Conservation (phyloP, 768 basidiomycete genomes). For the Lepiota brunneoincarnata region DNA sequence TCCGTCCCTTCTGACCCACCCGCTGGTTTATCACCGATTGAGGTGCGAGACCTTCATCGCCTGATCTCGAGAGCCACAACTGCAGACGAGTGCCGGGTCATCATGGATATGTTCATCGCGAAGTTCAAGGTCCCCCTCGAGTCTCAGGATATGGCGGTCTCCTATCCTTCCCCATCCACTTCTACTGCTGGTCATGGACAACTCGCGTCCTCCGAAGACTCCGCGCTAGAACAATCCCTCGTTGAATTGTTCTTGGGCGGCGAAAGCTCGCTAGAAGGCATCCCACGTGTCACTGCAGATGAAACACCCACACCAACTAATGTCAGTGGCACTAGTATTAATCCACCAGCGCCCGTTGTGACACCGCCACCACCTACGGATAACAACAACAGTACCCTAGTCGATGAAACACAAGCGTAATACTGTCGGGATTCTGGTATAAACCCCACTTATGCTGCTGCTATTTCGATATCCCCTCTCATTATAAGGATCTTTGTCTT, state of each 20-base stretch:
- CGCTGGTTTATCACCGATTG: conserved; percentile 33
- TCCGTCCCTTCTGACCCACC: not conserved
- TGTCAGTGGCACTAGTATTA: not conserved
- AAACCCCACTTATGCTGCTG: conserved; percentile 2
- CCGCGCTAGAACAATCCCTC: conserved; percentile 43
- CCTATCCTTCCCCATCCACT: conserved; percentile 33
- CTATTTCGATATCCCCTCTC: not conserved
- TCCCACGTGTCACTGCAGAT: not conserved
- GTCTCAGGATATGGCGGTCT: conserved; percentile 25
- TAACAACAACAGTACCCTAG: conserved; percentile 3
- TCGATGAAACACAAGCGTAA: conserved; percentile 8
- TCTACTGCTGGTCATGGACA: conserved; percentile 24
- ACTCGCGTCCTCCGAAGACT: conserved; percentile 21
- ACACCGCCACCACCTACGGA: not conserved
- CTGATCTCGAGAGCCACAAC: conserved; percentile 67
- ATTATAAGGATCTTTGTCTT: conserved; percentile 1
- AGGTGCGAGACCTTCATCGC: conserved; percentile 65
- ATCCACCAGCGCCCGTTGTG: not conserved
- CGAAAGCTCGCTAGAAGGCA: conserved; percentile 10
- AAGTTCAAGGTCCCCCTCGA: conserved; percentile 47
- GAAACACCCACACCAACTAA: not conserved
- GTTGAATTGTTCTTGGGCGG: conserved; percentile 46
- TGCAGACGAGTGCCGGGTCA: conserved; percentile 80
- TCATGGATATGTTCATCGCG: conserved; percentile 79
- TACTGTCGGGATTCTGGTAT: not conserved